phyloP scores from a whole-genome alignment of 164 flowering plant species.

The Warburgia ugandensis region DNA sequence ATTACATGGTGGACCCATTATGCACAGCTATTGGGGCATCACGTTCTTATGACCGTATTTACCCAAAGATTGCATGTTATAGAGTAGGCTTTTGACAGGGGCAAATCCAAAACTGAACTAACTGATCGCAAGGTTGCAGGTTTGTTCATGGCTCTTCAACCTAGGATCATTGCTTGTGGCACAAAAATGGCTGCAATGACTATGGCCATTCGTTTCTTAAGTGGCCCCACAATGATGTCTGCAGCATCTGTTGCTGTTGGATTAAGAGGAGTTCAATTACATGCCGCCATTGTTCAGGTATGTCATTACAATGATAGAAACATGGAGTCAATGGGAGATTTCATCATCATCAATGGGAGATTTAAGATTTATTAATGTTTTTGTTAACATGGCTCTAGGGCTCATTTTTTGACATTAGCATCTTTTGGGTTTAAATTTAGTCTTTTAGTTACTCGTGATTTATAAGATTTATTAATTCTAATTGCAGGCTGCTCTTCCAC shows the following conservation, averaged over 20 bases:
- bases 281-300: constrained; percentile 57
- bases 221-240: constrained; percentile 52
- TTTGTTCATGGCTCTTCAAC: constrained; percentile 70
- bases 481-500: constrained; percentile 61
- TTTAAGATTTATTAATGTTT: too few relatives aligned
- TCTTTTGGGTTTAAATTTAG: too few relatives aligned
- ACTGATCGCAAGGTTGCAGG: constrained; percentile 26
- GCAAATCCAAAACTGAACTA: not conserved
- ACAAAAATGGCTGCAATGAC: constrained; percentile 35
- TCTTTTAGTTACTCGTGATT: too few relatives aligned
- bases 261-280: constrained; percentile 36
- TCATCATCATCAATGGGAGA: too few relatives aligned
- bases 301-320: not conserved
- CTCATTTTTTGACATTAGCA: too few relatives aligned
- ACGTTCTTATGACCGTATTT: too few relatives aligned
- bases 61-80: too few relatives aligned
- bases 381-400: too few relatives aligned
- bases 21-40: too few relatives aligned
- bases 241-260: constrained; percentile 51
- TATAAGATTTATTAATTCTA: too few relatives aligned
- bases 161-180: constrained; percentile 58
- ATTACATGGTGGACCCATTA: too few relatives aligned
- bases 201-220: constrained; percentile 47
- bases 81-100: not conserved
- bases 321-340: too few relatives aligned